Conservation (phyloP, 1,284 basidiomycete genomes). For the Cryptococcus wingfieldii region DNA sequence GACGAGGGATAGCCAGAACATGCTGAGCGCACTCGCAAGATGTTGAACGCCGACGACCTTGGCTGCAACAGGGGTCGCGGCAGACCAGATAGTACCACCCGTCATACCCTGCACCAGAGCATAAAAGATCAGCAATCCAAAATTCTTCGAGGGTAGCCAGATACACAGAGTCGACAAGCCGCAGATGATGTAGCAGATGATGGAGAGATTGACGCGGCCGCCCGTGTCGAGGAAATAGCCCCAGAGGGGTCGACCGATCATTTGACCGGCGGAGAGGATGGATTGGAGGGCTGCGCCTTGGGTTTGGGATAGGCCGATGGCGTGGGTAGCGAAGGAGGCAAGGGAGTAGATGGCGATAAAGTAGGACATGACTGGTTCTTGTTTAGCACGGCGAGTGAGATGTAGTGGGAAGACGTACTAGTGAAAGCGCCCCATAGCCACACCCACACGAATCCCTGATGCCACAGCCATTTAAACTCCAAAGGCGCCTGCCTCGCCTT, state of each 20-base stretch:
- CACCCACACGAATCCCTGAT: constrained; percentile 38
- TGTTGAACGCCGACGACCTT: constrained; percentile 49
- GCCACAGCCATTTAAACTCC: constrained; percentile 29
- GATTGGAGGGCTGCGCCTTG: constrained; percentile 50
- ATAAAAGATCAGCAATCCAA: constrained; percentile 48
- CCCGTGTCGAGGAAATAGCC: constrained; percentile 47
- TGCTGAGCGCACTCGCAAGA: constrained; percentile 46
- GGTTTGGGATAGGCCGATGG: constrained; percentile 46
- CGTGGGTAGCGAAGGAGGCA: constrained; percentile 49
- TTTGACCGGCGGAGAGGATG: constrained; percentile 50
- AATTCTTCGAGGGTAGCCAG: constrained; percentile 48
- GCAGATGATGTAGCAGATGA: constrained; percentile 44
- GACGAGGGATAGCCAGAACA: constrained; percentile 47
- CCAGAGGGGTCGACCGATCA: constrained; percentile 49
- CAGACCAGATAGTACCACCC: constrained; percentile 49
- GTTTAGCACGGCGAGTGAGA: background rate
- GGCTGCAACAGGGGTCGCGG: constrained; percentile 40
- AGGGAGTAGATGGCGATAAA: constrained; percentile 51
- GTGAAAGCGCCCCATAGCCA: constrained; percentile 29
- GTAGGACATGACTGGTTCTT: constrained; percentile 44
- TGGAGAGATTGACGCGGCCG: constrained; percentile 49
- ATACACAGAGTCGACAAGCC: constrained; percentile 47
- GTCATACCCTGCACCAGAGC: constrained; percentile 48
- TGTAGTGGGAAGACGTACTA: constrained; percentile 10
- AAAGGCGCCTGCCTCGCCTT: constrained; percentile 27